Evolutionary conservation across 2,329 filamentous ascomycete species (phyloP).

Genomic region (Elsinoe necatrix): DNA sequence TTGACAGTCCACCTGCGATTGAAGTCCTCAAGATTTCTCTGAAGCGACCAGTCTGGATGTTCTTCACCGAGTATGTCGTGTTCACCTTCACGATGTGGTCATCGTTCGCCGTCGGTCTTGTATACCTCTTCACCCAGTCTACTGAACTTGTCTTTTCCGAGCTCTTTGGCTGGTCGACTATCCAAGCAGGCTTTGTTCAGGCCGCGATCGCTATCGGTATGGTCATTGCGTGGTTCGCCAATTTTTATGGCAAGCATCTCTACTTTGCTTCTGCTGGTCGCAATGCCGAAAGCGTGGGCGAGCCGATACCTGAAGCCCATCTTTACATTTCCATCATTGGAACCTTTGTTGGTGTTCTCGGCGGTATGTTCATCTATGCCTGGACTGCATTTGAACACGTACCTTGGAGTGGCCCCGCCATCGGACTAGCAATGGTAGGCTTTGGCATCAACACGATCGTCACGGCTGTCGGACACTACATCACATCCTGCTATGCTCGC

Average conservation of each 20-base stretch:
- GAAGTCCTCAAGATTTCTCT: conserved; percentile 29
- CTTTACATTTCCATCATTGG: conserved; percentile 38
- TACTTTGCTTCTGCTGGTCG: conserved; percentile 36
- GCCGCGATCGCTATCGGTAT: conserved; percentile 40
- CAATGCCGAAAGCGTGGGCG: conserved; percentile 31
- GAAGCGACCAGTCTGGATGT: conserved; percentile 32
- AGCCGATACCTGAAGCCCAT: conserved; percentile 39
- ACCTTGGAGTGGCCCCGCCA: conserved; percentile 41
- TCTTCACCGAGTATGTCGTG: conserved; percentile 44
- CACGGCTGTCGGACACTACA: conserved; percentile 40
- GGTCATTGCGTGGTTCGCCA: conserved; percentile 33
- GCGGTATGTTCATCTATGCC: conserved; percentile 45
- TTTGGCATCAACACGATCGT: conserved; percentile 43
- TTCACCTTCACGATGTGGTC: conserved; percentile 43
- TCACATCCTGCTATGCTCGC: conserved; percentile 42
- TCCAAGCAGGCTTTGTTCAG: conserved; percentile 39
- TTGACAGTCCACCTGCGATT: conserved; percentile 24
- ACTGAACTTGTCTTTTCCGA: conserved; percentile 36
- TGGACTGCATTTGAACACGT: conserved; percentile 40
- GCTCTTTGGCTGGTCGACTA: conserved; percentile 35
- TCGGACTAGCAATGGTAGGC: conserved; percentile 42
- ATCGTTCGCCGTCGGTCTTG: conserved; percentile 39
- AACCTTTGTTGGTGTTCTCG: conserved; percentile 39
- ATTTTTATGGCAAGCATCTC: conserved; percentile 26
- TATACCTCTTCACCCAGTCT: conserved; percentile 45